A percentile compares a stretch with the other conserved stretches of the same genome.
phyloP scores from a whole-genome alignment of 768 basidiomycete genomes.

The Cantharellus anzutake region DNA sequence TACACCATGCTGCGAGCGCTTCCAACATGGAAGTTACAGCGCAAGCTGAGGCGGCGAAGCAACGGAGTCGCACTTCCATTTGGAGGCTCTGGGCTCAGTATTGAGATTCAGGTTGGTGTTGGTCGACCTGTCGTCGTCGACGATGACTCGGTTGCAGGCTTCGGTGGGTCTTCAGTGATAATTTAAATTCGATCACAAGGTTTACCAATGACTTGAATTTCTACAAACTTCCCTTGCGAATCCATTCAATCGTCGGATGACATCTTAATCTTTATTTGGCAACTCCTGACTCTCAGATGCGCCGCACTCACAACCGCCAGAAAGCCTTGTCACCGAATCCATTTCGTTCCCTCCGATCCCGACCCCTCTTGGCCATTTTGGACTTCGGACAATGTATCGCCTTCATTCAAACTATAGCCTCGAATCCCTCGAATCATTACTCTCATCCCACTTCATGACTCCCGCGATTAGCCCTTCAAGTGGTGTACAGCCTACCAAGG shows the following conservation, averaged over 20 bases:
- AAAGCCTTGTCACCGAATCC: slow-evolving; percentile 29
- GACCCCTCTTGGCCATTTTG: slow-evolving; percentile 47
- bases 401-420: slow-evolving; percentile 48
- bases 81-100: slow-evolving; percentile 26
- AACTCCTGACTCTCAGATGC: too few species aligned
- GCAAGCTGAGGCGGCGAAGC: slow-evolving; percentile 31
- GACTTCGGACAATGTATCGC: slow-evolving; percentile 45
- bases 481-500: neutral
- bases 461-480: neutral
- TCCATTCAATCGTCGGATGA: too few species aligned
- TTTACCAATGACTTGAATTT: too few species aligned
- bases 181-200: too few species aligned
- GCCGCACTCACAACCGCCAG: slow-evolving; percentile 21
- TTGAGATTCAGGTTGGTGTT: slow-evolving; percentile 10
- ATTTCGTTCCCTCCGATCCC: slow-evolving; percentile 48
- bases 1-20: slow-evolving; percentile 55
- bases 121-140: slow-evolving; percentile 23
- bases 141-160: slow-evolving; percentile 16
- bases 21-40: slow-evolving; percentile 57
- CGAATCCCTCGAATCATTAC: slow-evolving; percentile 56
- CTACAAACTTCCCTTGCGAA: too few species aligned
- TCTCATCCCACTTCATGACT: slow-evolving; percentile 54
- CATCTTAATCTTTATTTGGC: too few species aligned
- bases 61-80: slow-evolving; percentile 24
- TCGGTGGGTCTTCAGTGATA: slow-evolving; percentile 18